A percentile compares a stretch with the other conserved stretches of the same genome.
Evolutionary conservation across 2,329 filamentous ascomycete species (phyloP).

Genomic region (Hypocreales sp.): DNA sequence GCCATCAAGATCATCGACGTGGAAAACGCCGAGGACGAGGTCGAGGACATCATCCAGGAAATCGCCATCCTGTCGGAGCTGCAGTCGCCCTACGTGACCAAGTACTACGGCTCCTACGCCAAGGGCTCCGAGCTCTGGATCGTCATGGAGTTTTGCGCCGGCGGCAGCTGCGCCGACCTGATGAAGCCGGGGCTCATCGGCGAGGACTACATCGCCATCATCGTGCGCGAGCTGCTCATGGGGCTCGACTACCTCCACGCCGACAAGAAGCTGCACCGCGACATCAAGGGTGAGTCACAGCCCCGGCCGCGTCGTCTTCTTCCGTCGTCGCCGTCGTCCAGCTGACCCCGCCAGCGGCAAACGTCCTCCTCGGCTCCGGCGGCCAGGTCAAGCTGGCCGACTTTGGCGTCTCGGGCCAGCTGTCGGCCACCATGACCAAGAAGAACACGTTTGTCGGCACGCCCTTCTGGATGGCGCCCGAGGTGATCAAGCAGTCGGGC

Average conservation of each 20-base stretch:
- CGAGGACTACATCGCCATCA: conserved; percentile 95
- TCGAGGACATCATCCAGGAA: conserved; percentile 98
- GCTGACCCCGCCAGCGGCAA: conserved; percentile 50
- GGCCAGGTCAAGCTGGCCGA: conserved; percentile 97
- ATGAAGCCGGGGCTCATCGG: conserved; percentile 86
- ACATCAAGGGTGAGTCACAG: conserved; percentile 67
- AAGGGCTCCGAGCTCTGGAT: conserved; percentile 98
- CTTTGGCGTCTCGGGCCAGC: conserved; percentile 88
- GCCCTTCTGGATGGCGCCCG: conserved; percentile 99
- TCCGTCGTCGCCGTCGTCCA: not conserved
- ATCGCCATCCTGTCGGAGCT: conserved; percentile 94
- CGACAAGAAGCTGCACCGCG: conserved; percentile 90
- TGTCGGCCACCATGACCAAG: conserved; percentile 97
- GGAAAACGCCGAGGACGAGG: conserved; percentile 96
- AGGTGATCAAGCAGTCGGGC: conserved; percentile 93
- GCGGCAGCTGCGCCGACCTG: conserved; percentile 87
- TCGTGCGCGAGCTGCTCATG: conserved; percentile 75
- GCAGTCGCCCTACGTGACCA: conserved; percentile 90
- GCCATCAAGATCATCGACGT: conserved; percentile 99
- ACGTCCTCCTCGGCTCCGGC: conserved; percentile 74
- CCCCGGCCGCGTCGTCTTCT: too few relatives aligned
- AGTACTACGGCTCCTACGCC: conserved; percentile 93
- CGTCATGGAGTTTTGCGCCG: conserved; percentile 98
- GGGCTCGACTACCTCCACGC: conserved; percentile 86
- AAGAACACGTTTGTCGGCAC: conserved; percentile 98